phyloP scores from a whole-genome alignment of 208 protist species.

The Endotrypanum monterogeii region DNA sequence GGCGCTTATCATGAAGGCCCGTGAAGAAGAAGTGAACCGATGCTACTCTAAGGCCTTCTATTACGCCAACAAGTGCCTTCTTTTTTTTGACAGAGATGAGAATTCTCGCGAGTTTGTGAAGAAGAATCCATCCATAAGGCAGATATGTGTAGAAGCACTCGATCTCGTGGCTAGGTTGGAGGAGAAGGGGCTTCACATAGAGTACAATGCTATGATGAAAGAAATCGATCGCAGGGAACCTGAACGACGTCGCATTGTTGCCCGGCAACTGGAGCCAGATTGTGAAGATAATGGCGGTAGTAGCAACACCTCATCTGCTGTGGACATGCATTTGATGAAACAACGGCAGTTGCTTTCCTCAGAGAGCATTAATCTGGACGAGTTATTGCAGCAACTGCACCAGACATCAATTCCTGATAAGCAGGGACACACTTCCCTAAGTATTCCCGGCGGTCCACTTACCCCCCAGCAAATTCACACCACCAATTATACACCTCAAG shows the following conservation, averaged over 20 bases:
- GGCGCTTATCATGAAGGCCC: conserved; percentile 22
- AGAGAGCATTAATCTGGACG: conserved; percentile 22
- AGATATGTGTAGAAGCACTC: conserved; percentile 29
- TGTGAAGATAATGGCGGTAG: neutral
- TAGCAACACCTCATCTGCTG: neutral
- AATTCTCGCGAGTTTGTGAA: conserved; percentile 22
- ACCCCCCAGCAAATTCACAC: conserved; percentile 2
- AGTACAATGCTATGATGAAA: conserved; percentile 40
- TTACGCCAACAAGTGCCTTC: conserved; percentile 44
- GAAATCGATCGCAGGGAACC: conserved; percentile 40
- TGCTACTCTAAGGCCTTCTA: conserved; percentile 54
- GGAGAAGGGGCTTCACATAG: conserved; percentile 21
- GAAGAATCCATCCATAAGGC: conserved; percentile 11
- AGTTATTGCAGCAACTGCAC: conserved; percentile 21
- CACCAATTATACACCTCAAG: neutral
- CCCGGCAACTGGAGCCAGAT: conserved; percentile 40
- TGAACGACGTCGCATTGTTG: conserved; percentile 32
- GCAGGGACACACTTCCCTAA: neutral
- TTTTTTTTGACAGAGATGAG: conserved; percentile 53
- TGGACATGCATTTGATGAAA: conserved; percentile 15
- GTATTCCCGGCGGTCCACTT: neutral
- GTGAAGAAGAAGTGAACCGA: conserved; percentile 16
- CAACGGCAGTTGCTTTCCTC: conserved; percentile 31
- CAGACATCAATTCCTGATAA: conserved; percentile 10
- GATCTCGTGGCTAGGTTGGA: conserved; percentile 32